A percentile compares a stretch with the other conserved stretches of the same genome.
phyloP scores from a whole-genome alignment of 495 filamentous ascomycete species.

The Oleoguttula mirabilis region DNA sequence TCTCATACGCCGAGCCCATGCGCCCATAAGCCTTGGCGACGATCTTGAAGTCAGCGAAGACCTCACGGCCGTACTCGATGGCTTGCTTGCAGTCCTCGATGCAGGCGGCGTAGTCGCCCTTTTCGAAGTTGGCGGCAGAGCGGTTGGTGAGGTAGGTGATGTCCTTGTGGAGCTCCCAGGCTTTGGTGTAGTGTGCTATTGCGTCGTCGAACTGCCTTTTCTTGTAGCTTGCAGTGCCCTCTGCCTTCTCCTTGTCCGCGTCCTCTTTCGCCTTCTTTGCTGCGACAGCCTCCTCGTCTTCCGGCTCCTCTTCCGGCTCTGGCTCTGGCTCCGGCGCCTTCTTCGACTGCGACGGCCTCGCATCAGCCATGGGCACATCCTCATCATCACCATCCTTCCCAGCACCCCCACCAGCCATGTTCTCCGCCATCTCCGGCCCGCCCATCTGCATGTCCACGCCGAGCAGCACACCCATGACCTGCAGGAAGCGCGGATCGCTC shows the following conservation, averaged over 20 bases:
- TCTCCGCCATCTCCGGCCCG: conserved; percentile 38
- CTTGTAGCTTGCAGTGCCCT: conserved; percentile 95
- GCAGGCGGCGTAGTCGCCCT: conserved; percentile 77
- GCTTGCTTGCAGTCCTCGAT: conserved; percentile 81
- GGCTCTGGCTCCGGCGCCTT: conserved; percentile 49
- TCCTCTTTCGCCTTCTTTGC: conserved; percentile 85
- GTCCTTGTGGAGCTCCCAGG: conserved; percentile 90
- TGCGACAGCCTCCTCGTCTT: conserved; percentile 69
- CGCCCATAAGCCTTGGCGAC: conserved; percentile 91
- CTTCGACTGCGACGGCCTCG: conserved; percentile 38
- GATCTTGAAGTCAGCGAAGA: conserved; percentile 89
- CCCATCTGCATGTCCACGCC: conserved; percentile 89
- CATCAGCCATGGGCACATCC: conserved; percentile 71
- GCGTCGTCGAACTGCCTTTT: conserved; percentile 90
- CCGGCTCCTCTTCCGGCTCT: conserved; percentile 49
- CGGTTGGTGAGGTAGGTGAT: conserved; percentile 96
- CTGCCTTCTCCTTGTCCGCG: conserved; percentile 85
- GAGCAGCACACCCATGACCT: conserved; percentile 85
- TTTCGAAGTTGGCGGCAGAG: conserved; percentile 88
- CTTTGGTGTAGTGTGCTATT: conserved; percentile 89
- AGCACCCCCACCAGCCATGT: conserved; percentile 29
- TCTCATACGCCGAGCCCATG: conserved; percentile 85
- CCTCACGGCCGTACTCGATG: conserved; percentile 72
- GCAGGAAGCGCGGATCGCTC: conserved; percentile 73
- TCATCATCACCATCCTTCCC: conserved; percentile 49